A percentile compares a stretch with the other conserved stretches of the same genome.
These are phyloP conservation scores for Arachnomyces sp. DNA, from an alignment of 2,329 filamentous ascomycete species.

Conservation along the genomic window DNA sequence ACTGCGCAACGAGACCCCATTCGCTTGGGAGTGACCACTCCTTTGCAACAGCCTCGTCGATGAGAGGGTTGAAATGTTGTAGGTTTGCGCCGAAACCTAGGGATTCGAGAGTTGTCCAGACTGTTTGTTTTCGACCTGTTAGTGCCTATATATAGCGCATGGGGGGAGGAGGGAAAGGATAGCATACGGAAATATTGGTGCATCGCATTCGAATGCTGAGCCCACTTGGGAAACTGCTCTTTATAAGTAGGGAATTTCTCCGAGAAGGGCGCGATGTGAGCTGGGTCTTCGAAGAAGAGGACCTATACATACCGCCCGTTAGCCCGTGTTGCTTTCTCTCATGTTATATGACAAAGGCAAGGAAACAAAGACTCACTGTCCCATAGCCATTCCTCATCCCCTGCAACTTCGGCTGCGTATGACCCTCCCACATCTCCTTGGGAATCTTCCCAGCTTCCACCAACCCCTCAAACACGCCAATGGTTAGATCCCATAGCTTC, in stretches of 20 bases:
- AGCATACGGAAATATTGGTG: slow-evolving; percentile 58
- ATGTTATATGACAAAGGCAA: not conserved
- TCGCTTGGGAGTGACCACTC: slow-evolving; percentile 61
- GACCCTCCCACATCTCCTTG: slow-evolving; percentile 49
- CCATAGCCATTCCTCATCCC: slow-evolving; percentile 66
- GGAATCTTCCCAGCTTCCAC: slow-evolving; percentile 47
- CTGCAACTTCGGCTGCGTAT: slow-evolving; percentile 38
- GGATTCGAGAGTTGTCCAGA: slow-evolving; percentile 75
- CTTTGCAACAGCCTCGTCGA: slow-evolving; percentile 61
- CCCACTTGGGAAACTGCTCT: slow-evolving; percentile 71
- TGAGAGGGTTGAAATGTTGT: slow-evolving; percentile 86
- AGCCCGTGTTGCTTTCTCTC: not conserved
- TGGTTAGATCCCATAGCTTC: slow-evolving; percentile 72
- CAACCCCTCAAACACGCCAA: slow-evolving; percentile 56
- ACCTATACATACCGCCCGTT: slow-evolving; percentile 32
- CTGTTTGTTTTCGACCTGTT: slow-evolving; percentile 15
- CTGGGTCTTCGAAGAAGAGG: slow-evolving; percentile 78
- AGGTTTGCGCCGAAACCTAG: slow-evolving; percentile 82
- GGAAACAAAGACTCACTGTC: slow-evolving; percentile 48
- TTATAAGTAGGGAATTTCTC: slow-evolving; percentile 64
- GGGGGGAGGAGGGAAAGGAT: not conserved
- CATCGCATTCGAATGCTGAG: slow-evolving; percentile 70
- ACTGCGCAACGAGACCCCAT: slow-evolving; percentile 73
- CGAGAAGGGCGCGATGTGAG: slow-evolving; percentile 57
- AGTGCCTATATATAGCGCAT: not conserved